Evolutionary conservation across 768 basidiomycete genomes (phyloP).

Genomic region (Dentipellis fragilis): DNA sequence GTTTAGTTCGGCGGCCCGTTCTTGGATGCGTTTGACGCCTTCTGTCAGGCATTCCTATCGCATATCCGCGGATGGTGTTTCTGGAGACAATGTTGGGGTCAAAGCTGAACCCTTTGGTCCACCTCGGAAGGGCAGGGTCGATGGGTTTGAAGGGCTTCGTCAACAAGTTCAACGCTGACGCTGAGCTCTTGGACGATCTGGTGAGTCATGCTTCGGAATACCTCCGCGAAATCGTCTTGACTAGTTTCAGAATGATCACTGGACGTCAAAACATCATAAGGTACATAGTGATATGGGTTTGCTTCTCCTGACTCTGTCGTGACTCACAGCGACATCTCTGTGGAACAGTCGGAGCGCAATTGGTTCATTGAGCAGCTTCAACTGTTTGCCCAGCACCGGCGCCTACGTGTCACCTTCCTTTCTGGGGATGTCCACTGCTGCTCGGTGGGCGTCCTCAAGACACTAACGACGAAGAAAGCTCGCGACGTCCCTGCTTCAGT

Average conservation of each 20-base stretch:
- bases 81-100: slow-evolving; percentile 69
- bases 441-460: slow-evolving; percentile 72
- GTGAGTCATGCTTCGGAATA: slow-evolving; percentile 26
- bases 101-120: slow-evolving; percentile 77
- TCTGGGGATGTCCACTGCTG: slow-evolving; percentile 94
- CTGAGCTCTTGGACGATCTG: slow-evolving; percentile 90
- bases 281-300: slow-evolving; percentile 23
- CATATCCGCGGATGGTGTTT: slow-evolving; percentile 92
- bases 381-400: slow-evolving; percentile 48
- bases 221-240: background rate
- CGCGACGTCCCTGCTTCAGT: slow-evolving; percentile 37
- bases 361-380: slow-evolving; percentile 78
- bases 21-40: background rate
- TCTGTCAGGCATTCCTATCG: slow-evolving; percentile 59
- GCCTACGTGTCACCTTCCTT: slow-evolving; percentile 72
- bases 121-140: slow-evolving; percentile 58
- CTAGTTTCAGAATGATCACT: slow-evolving; percentile 68
- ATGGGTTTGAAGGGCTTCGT: slow-evolving; percentile 70
- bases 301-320: background rate
- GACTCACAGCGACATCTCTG: background rate
- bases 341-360: slow-evolving; percentile 76
- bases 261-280: slow-evolving; percentile 79
- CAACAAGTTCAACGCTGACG: slow-evolving; percentile 86
- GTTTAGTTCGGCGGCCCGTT: background rate
- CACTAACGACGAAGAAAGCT: slow-evolving; percentile 40